phyloP scores from a whole-genome alignment of 371 early-diverging fungal genomes.

The Mortierella sp. region DNA sequence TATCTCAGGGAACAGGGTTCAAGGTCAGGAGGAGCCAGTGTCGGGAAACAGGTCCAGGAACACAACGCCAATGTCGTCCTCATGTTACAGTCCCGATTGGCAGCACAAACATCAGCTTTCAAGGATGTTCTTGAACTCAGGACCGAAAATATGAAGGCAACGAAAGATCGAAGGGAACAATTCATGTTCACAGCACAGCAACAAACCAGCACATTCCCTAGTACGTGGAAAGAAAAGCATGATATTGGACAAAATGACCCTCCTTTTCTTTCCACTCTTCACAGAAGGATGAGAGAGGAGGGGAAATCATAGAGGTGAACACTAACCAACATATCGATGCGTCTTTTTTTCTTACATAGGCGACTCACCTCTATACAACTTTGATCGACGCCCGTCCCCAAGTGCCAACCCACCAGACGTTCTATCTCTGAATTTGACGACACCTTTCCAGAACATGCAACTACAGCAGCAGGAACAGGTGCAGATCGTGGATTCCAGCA shows the following conservation, averaged over 20 bases:
- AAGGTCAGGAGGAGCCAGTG: conserved; percentile 56
- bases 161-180: conserved; percentile 75
- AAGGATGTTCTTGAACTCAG: conserved; percentile 94
- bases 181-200: conserved; percentile 57
- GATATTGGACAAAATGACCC: background rate
- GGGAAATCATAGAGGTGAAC: background rate
- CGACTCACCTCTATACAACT: conserved; percentile 51
- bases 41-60: conserved; percentile 82
- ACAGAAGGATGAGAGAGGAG: background rate
- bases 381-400: conserved; percentile 39
- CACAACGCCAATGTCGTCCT: conserved; percentile 93
- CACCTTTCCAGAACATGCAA: conserved; percentile 48
- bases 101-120: conserved; percentile 87
- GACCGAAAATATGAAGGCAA: conserved; percentile 86
- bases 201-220: conserved; percentile 43
- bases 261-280: background rate
- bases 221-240: no score
- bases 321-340: background rate
- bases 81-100: conserved; percentile 91
- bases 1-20: conserved; percentile 56
- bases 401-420: conserved; percentile 45
- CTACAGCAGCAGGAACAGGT: conserved; percentile 57
- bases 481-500: conserved; percentile 39
- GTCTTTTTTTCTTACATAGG: conserved; percentile 24
- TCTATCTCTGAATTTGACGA: conserved; percentile 56